These are phyloP conservation scores for Colletotrichum navitas DNA, from an alignment of 2,329 filamentous ascomycete species.

Conservation along the genomic window DNA sequence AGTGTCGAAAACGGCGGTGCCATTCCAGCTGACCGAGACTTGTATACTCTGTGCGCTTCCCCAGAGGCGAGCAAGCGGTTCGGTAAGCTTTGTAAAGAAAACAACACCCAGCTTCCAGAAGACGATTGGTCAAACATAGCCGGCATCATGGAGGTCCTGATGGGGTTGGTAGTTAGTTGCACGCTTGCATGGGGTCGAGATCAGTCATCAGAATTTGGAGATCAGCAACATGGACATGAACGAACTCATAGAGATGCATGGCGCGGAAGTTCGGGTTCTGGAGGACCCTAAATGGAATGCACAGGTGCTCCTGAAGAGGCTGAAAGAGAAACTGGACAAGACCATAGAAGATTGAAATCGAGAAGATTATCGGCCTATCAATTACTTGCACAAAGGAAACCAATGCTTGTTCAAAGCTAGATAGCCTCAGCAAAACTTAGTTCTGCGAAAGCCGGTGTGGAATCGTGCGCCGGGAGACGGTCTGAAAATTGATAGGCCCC, in stretches of 20 bases:
- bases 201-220: constrained; percentile 4
- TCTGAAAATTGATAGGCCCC: not conserved
- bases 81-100: not conserved
- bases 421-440: not conserved
- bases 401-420: not conserved
- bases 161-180: not conserved
- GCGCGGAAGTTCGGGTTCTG: not conserved
- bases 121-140: not conserved
- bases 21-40: not conserved
- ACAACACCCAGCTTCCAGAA: not conserved
- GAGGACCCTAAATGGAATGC: not conserved
- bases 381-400: not conserved
- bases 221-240: not conserved
- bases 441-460: not conserved
- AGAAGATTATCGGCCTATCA: not conserved
- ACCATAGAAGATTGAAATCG: not conserved
- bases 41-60: not conserved
- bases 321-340: not conserved
- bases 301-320: not conserved
- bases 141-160: not conserved
- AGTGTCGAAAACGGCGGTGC: constrained; percentile 12
- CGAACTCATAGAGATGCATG: not conserved
- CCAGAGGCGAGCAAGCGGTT: not conserved
- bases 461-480: constrained; percentile 4
- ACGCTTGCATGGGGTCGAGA: not conserved